Base-by-base conservation (phyloP, 1,284 basidiomycete species). In the Puccinia horiana region DNA sequence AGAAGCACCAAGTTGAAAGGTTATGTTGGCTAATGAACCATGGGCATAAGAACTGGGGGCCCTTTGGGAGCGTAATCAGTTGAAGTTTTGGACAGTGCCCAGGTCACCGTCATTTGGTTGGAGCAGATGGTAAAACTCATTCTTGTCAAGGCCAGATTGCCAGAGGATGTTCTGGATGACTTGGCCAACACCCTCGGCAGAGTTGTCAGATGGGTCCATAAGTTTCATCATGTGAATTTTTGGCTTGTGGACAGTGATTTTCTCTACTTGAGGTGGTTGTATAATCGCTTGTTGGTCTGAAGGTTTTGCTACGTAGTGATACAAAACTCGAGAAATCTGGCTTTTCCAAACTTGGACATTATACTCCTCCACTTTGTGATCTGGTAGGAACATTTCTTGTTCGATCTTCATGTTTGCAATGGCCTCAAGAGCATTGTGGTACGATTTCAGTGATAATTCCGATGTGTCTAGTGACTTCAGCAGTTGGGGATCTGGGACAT, bases 11-110 rank as follows among this genome's bases (percentile, higher is more conserved):
- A 76, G 37, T 23, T 63, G 42, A 44, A 44, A 44, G 23, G 42
- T 14, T 2, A 76, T 12, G 32, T 76, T 63, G 16, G 29, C 29
- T 42, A 76, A 18, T 9, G 20, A 37, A 11, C 63, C 40, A 26
- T 76, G 20, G 18, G 75, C 56, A 26, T 40, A n/a, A 9, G 35
- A 32, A 61, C 26, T 61, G 16, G 56, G 75, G 12, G 14, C 23
- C 18, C 75, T 61, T 44, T 76, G 35, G 18, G 5, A 23, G 26
- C 61, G 23, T 5, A 44, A 23, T 26, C 35, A 35, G 20, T 76
- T 76, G 16, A 47, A 76, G 40, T 76, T 76, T 14, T 44, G 63
- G 9, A 67, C 40, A 26, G 63, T 67, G 32, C 63, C 63, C 63
- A 67, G 37, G 23, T 67, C 63, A 14, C 32, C 63, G 29, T 37